A percentile compares a stretch with the other conserved stretches of the same genome.
Conservation (phyloP, 148 eudicot genomes). For the Chenopodium suecicum region DNA sequence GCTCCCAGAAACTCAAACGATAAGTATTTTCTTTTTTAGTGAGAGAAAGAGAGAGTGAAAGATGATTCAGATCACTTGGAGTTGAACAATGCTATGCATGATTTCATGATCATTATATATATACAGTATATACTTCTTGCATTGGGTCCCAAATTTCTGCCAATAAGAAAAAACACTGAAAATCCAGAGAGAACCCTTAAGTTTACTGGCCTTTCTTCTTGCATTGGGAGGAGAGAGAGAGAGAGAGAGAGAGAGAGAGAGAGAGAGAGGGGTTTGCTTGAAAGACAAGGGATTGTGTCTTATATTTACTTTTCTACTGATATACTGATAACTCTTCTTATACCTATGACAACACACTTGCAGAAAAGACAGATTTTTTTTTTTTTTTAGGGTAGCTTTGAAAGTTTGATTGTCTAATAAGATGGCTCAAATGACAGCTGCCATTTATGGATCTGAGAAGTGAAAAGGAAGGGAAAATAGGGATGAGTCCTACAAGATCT, state of each 20-base stretch:
- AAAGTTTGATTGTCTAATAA: neutral
- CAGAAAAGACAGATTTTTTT: constrained; percentile 1
- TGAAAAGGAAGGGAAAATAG: neutral
- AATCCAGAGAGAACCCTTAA: constrained; percentile 8
- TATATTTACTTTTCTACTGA: constrained; percentile 1
- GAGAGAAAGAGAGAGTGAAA: neutral
- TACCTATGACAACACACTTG: constrained; percentile 50
- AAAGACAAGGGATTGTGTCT: constrained; percentile 44
- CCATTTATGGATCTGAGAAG: constrained; percentile 23
- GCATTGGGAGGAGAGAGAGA: constrained; percentile 28
- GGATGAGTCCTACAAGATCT: constrained; percentile 28
- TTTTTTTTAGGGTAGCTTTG: neutral
- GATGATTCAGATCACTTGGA: constrained; percentile 7
- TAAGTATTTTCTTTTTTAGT: neutral
- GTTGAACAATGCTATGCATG: constrained; percentile 10
- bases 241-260: neutral
- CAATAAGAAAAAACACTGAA: constrained; percentile 21
- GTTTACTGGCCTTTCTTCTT: constrained; percentile 26
- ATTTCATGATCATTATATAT: constrained; percentile 10
- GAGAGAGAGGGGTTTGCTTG: constrained; percentile 40
- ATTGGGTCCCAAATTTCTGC: neutral
- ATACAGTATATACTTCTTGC: neutral
- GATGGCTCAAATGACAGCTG: constrained; percentile 22
- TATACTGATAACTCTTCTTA: neutral
- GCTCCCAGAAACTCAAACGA: constrained; percentile 26